Evolutionary conservation across 805 yeast species (phyloP).

Genomic region (Wickerhamiella qilinensis): DNA sequence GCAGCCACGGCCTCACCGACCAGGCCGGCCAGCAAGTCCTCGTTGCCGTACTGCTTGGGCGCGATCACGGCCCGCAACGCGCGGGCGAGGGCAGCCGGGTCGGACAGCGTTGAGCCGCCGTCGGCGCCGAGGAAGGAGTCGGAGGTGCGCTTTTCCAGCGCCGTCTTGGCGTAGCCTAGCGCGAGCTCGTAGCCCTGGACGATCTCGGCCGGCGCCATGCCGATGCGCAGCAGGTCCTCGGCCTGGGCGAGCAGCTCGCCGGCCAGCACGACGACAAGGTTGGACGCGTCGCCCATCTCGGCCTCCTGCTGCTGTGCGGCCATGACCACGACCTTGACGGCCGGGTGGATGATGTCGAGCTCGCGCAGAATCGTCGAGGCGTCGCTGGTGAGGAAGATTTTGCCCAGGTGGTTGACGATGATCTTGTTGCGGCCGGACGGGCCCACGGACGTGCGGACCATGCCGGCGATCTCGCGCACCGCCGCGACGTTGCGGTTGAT

Average conservation of each 20-base stretch:
- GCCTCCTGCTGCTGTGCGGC: slow-evolving; percentile 93
- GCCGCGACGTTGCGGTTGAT: slow-evolving; percentile 85
- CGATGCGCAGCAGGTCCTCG: slow-evolving; percentile 68
- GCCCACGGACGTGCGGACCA: slow-evolving; percentile 89
- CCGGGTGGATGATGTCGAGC: slow-evolving; percentile 90
- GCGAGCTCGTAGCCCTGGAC: slow-evolving; percentile 87
- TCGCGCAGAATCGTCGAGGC: slow-evolving; percentile 97
- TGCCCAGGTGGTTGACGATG: slow-evolving; percentile 75
- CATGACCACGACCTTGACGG: slow-evolving; percentile 89
- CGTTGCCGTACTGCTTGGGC: slow-evolving; percentile 85
- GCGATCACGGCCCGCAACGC: slow-evolving; percentile 77
- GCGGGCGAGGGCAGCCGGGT: slow-evolving; percentile 43
- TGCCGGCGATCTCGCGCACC: slow-evolving; percentile 77
- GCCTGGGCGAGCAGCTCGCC: slow-evolving; percentile 82
- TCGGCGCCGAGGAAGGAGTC: slow-evolving; percentile 48
- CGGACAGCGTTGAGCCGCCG: no score
- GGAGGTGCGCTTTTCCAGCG: slow-evolving; percentile 39
- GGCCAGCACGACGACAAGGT: slow-evolving; percentile 77
- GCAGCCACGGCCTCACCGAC: slow-evolving; percentile 74
- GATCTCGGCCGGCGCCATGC: slow-evolving; percentile 82
- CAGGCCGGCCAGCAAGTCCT: slow-evolving; percentile 56
- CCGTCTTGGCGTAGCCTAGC: slow-evolving; percentile 51
- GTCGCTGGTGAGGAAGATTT: slow-evolving; percentile 81
- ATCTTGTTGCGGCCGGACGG: slow-evolving; percentile 96
- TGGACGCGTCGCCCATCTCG: slow-evolving; percentile 95